Base-by-base conservation (phyloP, 1,284 basidiomycete genomes). In the Trichosporon inkin region DNA sequence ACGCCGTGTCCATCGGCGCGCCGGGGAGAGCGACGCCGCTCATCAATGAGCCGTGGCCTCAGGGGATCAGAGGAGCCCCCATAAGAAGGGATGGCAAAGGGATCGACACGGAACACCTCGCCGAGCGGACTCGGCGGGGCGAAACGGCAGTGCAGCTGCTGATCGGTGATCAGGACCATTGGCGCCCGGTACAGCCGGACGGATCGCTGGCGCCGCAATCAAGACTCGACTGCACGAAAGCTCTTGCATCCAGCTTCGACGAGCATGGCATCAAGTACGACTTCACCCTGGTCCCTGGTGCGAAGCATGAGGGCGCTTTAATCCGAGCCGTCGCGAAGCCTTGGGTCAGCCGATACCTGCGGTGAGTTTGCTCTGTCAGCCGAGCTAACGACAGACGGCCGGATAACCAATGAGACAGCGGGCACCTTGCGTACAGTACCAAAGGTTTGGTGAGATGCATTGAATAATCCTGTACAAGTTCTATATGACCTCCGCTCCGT, bases 1-100 rank as follows among this genome's bases (percentile, higher is more conserved):
- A 61, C n/a, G 54, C 60, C 20, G 60, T 61, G 13, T 62, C 60
- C 1, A 65, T 67, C n/a, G 63, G 61, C 16, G 66, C 66, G n/a
- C 66, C 66, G 10, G 66, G 66, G 3, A 54, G 58, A 0, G 59
- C 63, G 10, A 67, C 61, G 13, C 61, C 61, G 17, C 55, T 62
- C 10, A 20, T 56, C 19, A n/a, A 53, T 49, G 40, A 36, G 37
- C 51, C 51, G 24, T 66, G 64, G 64, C 64, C 64, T 5, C 35
- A 37, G n/a, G 64, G 62, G 1, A 61, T 63, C 13, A 10, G 13
- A 7, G 52, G 53, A 13, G 62, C 57, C 4, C 54, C 56, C 35
- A 36, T 13, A 6, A 36, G 44, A n/a, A 44, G 14, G 32, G 61
- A 38, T 17, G 36, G 40, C 39, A 7, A 36, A 37, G 32, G 20